Evolutionary conservation across 805 yeast genomes (phyloP).

Genomic region (Lipomyces yamanashiensis): DNA sequence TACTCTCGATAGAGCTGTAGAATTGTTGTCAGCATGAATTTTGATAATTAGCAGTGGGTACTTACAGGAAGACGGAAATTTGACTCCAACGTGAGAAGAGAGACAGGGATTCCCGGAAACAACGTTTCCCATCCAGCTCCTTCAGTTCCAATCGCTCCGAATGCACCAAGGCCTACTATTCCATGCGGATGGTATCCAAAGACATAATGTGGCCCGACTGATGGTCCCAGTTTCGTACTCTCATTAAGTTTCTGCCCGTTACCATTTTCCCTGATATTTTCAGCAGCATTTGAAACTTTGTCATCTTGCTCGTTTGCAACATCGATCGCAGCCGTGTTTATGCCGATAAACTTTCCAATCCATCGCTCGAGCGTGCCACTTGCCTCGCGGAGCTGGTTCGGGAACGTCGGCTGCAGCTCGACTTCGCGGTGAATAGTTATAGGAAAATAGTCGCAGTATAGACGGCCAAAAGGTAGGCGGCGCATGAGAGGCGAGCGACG

Average conservation of each 20-base stretch:
- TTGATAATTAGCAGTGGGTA: not conserved
- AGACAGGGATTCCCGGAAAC: conserved; percentile 84
- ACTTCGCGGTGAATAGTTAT: conserved; percentile 68
- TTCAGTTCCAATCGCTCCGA: conserved; percentile 82
- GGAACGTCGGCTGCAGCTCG: conserved; percentile 74
- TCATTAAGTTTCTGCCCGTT: not conserved
- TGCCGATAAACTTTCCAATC: conserved; percentile 27
- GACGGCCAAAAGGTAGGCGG: conserved; percentile 63
- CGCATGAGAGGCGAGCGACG: conserved; percentile 64
- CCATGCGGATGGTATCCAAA: conserved; percentile 98
- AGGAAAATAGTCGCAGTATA: conserved; percentile 82
- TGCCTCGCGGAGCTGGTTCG: conserved; percentile 23
- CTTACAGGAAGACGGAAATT: conserved; percentile 75
- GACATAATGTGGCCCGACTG: conserved; percentile 58
- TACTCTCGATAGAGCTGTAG: conserved; percentile 76
- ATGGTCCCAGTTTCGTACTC: not conserved
- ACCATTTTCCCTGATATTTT: not conserved
- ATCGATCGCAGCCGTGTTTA: conserved; percentile 15
- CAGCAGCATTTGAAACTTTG: not conserved
- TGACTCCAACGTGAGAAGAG: conserved; percentile 77
- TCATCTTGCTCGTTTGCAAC: not conserved
- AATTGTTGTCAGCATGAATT: not conserved
- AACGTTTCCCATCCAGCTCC: conserved; percentile 68
- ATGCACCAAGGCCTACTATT: conserved; percentile 86
- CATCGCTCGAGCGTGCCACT: conserved; percentile 26